These are phyloP conservation scores for Farysia itapuensis DNA, from an alignment of 1,284 basidiomycete genomes.

Conservation along the genomic window DNA sequence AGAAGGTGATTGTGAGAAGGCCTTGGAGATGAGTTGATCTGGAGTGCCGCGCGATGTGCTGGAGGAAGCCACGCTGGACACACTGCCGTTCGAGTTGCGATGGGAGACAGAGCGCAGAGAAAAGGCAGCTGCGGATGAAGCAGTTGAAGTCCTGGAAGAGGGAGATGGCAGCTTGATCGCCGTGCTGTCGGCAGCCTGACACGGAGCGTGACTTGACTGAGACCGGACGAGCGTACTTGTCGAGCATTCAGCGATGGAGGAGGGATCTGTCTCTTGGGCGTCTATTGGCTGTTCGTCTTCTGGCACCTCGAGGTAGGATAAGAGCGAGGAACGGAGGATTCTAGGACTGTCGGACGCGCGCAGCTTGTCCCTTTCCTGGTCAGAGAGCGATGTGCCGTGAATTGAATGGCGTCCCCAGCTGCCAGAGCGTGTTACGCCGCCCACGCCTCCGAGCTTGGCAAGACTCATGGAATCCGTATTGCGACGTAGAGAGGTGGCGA, in stretches of 20 bases:
- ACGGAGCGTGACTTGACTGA: neutral
- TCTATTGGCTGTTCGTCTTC: too few relatives aligned
- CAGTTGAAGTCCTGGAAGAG: conserved; percentile 10
- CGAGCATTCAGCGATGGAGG: neutral
- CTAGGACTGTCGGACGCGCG: conserved; percentile 8
- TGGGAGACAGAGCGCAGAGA: conserved; percentile 41
- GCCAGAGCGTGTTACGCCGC: conserved; percentile 49
- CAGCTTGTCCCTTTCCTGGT: conserved; percentile 5
- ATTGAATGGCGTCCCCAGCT: conserved; percentile 41
- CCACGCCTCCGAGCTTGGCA: conserved; percentile 47
- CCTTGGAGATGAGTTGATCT: conserved; percentile 13
- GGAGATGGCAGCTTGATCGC: neutral
- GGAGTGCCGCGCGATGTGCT: conserved; percentile 8
- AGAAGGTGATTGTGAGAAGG: conserved; percentile 5
- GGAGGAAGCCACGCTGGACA: conserved; percentile 32
- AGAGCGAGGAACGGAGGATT: conserved; percentile 15
- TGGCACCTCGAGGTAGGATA: conserved; percentile 8
- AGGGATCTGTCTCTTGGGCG: conserved; percentile 1
- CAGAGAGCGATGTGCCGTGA: conserved; percentile 7
- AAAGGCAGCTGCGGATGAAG: neutral
- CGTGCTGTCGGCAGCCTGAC: neutral
- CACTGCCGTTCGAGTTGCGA: conserved; percentile 39
- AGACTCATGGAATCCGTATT: conserved; percentile 36
- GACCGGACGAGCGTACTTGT: neutral
- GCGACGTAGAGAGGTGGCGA: conserved; percentile 8